A percentile compares a stretch with the other conserved stretches of the same genome.
phyloP scores from a whole-genome alignment of 495 filamentous ascomycete species.

The Venustampulla echinocandica region DNA sequence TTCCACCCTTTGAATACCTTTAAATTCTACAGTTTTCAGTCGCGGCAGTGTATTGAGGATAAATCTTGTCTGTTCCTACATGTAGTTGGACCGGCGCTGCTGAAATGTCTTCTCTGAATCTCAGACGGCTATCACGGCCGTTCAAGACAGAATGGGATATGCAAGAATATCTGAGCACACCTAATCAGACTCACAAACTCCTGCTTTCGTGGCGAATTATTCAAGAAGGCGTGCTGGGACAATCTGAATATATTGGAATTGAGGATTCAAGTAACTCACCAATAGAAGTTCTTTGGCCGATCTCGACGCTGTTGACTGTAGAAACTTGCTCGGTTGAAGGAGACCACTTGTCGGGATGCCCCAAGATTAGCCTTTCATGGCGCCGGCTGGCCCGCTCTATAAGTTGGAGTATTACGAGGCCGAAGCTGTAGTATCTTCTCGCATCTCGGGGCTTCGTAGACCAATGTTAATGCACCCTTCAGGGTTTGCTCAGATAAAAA shows the following conservation, averaged over 20 bases:
- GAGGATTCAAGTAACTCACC: constrained; percentile 3
- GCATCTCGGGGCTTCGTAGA: constrained; percentile 3
- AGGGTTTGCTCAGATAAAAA: constrained; percentile 8
- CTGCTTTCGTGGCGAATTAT: constrained; percentile 4
- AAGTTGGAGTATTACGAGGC: constrained; percentile 6
- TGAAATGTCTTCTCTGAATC: constrained; percentile 1
- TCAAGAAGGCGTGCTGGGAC: constrained; percentile 8
- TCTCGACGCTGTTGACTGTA: constrained; percentile 6
- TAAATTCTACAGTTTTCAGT: constrained; percentile 1
- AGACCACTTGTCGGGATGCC: constrained; percentile 8
- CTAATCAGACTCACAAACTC: constrained; percentile 1
- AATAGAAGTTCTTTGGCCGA: constrained; percentile 6
- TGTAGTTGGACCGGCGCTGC: constrained; percentile 1
- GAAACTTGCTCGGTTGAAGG: constrained; percentile 4
- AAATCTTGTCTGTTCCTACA: neutral
- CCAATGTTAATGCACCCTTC: constrained; percentile 4
- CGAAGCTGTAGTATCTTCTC: constrained; percentile 4
- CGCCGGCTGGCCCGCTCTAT: constrained; percentile 1
- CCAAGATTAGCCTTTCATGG: constrained; percentile 1
- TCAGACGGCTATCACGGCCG: neutral
- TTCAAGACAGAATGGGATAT: constrained; percentile 6
- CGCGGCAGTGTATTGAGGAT: neutral
- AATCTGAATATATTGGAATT: constrained; percentile 9
- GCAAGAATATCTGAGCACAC: constrained; percentile 3
- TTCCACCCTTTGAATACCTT: neutral